Conservation (phyloP, 192 early-diverging fungal species). For the Coemansia sp. region DNA sequence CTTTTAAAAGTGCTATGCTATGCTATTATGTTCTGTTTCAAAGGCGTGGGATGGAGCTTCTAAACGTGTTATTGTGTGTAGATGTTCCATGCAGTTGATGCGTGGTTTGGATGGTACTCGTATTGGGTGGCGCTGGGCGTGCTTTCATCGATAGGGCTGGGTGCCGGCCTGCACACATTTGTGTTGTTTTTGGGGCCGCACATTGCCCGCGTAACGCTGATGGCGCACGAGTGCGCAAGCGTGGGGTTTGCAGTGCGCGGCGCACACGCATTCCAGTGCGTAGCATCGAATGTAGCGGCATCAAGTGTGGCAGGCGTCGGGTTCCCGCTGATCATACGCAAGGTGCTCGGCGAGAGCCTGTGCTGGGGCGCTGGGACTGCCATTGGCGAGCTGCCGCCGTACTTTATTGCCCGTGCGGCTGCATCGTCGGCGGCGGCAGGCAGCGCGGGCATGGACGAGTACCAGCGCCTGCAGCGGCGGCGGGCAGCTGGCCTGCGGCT, state of each 20-base stretch:
- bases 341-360: conserved; percentile 75
- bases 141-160: conserved; percentile 88
- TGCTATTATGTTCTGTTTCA: not conserved
- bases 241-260: conserved; percentile 74
- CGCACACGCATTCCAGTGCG: conserved; percentile 54
- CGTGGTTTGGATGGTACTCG: conserved; percentile 74
- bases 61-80: too few relatives aligned
- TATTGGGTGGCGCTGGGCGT: conserved; percentile 89
- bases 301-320: conserved; percentile 31
- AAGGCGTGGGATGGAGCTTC: not conserved
- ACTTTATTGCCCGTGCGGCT: conserved; percentile 88
- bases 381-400: conserved; percentile 91
- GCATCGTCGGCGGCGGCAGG: too few relatives aligned
- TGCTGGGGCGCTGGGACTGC: conserved; percentile 95
- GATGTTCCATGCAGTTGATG: conserved; percentile 50
- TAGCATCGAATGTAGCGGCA: conserved; percentile 12
- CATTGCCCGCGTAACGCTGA: conserved; percentile 86
- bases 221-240: conserved; percentile 77
- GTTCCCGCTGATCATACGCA: conserved; percentile 62
- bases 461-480: conserved; percentile 38
- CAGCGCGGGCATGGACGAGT: conserved; percentile 38
- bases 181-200: conserved; percentile 90
- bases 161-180: conserved; percentile 94
- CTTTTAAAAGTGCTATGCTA: not conserved
- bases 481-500: conserved; percentile 33